phyloP scores from a whole-genome alignment of 208 protist genomes.

The Herpetomonas samuelpessoai region DNA sequence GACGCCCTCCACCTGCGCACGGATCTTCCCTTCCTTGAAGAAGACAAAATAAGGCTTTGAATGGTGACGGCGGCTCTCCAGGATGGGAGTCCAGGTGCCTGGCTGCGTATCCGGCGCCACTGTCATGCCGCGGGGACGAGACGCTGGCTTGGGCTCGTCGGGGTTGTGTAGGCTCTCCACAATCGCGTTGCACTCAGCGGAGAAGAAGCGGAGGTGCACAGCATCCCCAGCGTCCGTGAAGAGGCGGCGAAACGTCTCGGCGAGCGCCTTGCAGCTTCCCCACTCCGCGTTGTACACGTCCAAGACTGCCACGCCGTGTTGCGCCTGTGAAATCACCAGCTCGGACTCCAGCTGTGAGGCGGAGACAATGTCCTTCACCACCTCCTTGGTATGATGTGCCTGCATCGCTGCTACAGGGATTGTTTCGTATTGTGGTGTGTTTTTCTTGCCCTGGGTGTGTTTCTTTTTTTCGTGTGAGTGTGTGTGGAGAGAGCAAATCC shows the following conservation, averaged over 20 bases:
- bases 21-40: constrained; percentile 83
- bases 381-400: constrained; percentile 54
- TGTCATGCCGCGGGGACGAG: constrained; percentile 30
- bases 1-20: constrained; percentile 71
- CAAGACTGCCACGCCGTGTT: constrained; percentile 82
- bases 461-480: constrained; percentile 19
- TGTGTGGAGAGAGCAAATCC: constrained; percentile 7
- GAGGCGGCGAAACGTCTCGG: constrained; percentile 83
- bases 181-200: constrained; percentile 81
- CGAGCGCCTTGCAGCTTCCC: constrained; percentile 81
- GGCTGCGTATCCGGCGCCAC: constrained; percentile 57
- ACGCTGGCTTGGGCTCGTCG: constrained; percentile 19
- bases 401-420: constrained; percentile 6
- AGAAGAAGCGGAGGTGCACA: constrained; percentile 81
- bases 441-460: constrained; percentile 5
- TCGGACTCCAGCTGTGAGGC: constrained; percentile 73
- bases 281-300: constrained; percentile 89
- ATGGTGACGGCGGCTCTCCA: constrained; percentile 59
- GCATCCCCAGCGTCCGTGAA: constrained; percentile 76
- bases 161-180: constrained; percentile 59
- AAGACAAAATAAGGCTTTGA: constrained; percentile 88
- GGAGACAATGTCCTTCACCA: constrained; percentile 75
- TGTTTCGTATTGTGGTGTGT: background rate
- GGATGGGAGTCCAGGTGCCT: constrained; percentile 55
- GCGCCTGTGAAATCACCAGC: constrained; percentile 71